Percentiles rank a stretch among this genome's conserved stretches.
phyloP scores from a whole-genome alignment of 176 grass and related monocot species.

The Avena sativa region DNA sequence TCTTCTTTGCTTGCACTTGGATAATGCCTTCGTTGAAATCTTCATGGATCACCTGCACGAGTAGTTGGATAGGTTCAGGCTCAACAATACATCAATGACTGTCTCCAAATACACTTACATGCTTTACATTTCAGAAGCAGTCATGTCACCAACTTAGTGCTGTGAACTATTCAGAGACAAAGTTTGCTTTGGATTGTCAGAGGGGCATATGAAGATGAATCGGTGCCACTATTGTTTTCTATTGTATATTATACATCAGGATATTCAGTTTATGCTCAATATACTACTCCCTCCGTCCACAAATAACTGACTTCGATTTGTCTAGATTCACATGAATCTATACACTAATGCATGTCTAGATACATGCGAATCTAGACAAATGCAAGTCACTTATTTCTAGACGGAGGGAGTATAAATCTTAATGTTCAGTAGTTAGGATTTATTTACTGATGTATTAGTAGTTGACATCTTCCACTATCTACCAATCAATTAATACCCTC shows the following conservation, averaged over 20 bases:
- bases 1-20: slow-evolving; percentile 97
- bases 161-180: too few relatives aligned
- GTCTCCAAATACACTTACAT: not conserved
- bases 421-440: not conserved
- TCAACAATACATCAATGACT: not conserved
- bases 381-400: too few relatives aligned
- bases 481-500: not conserved
- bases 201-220: not conserved
- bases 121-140: too few relatives aligned
- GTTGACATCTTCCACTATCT: not conserved
- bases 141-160: too few relatives aligned
- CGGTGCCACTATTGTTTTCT: not conserved
- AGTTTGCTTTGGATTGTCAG: too few relatives aligned
- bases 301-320: too few relatives aligned
- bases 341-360: too few relatives aligned
- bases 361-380: too few relatives aligned
- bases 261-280: slow-evolving; percentile 14
- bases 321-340: too few relatives aligned
- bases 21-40: slow-evolving; percentile 96
- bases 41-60: slow-evolving; percentile 73
- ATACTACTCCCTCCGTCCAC: not conserved
- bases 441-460: not conserved
- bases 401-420: too few relatives aligned
- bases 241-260: not conserved
- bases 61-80: not conserved